Conservation (phyloP, 2,329 filamentous ascomycete species). For the Ophioceras dolichostomum region DNA sequence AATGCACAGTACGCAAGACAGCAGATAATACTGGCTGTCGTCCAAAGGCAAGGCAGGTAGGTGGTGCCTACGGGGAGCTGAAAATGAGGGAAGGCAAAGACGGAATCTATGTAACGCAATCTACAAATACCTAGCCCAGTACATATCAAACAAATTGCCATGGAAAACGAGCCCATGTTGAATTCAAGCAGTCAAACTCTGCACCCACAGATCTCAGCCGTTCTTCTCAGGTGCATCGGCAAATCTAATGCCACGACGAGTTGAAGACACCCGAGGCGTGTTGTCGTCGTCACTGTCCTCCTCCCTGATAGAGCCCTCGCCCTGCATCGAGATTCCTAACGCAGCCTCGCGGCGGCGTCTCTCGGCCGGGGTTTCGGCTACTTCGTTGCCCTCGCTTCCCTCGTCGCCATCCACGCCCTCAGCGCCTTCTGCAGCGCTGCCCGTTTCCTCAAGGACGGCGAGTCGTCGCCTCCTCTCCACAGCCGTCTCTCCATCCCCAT, state of each 20-base stretch:
- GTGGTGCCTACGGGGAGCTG: too few relatives aligned
- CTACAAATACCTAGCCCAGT: too few relatives aligned
- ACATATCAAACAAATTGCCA: too few relatives aligned
- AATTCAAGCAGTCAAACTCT: too few relatives aligned
- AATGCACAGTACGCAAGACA: too few relatives aligned
- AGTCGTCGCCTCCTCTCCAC: constrained; percentile 57
- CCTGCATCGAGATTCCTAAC: constrained; percentile 41
- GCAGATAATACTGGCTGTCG: too few relatives aligned
- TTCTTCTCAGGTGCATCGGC: constrained; percentile 30
- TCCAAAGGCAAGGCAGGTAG: too few relatives aligned
- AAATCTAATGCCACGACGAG: constrained; percentile 47
- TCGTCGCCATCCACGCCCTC: constrained; percentile 24
- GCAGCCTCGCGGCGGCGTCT: constrained; percentile 62
- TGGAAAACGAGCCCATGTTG: too few relatives aligned
- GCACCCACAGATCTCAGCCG: too few relatives aligned
- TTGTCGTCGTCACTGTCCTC: constrained; percentile 47
- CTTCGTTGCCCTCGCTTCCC: constrained; percentile 20
- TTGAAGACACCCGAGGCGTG: constrained; percentile 36
- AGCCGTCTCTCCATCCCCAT: constrained; percentile 49
- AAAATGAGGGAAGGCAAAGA: too few relatives aligned
- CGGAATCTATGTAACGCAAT: too few relatives aligned
- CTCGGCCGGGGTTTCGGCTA: constrained; percentile 60
- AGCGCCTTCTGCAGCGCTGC: constrained; percentile 22
- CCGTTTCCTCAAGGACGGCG: constrained; percentile 32
- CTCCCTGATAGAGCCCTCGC: constrained; percentile 24